These are phyloP conservation scores for Kwoniella dendrophila DNA, from an alignment of 768 basidiomycete species.

Conservation along the genomic window DNA sequence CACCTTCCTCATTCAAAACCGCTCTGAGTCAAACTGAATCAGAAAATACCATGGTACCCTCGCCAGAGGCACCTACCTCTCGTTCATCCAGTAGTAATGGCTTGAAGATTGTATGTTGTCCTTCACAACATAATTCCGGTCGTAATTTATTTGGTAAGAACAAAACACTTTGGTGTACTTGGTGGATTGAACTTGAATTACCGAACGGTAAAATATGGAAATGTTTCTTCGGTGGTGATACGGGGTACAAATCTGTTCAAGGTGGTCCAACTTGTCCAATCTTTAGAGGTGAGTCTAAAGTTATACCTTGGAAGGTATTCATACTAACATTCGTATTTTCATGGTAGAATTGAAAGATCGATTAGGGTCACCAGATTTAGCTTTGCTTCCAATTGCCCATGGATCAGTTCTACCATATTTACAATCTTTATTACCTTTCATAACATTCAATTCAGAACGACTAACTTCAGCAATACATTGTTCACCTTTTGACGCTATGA, in stretches of 20 bases:
- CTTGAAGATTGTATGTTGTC: neutral
- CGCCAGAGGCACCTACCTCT: neutral
- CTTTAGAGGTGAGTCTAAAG: neutral
- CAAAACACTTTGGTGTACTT: neutral
- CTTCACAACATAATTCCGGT: slow-evolving; percentile 13
- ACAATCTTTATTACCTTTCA: neutral
- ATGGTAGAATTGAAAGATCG: neutral
- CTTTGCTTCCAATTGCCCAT: slow-evolving; percentile 6
- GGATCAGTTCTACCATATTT: slow-evolving; percentile 5
- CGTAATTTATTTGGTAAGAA: slow-evolving; percentile 3
- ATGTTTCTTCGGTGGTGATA: slow-evolving; percentile 18
- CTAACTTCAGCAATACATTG: neutral
- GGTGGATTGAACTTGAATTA: neutral
- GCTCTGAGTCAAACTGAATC: too few relatives aligned
- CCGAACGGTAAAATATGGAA: neutral
- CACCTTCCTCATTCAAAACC: too few relatives aligned
- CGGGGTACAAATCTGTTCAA: neutral
- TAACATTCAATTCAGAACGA: neutral
- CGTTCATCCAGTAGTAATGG: too few relatives aligned
- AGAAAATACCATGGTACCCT: neutral
- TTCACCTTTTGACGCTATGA: slow-evolving; percentile 6
- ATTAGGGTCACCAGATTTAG: slow-evolving; percentile 13
- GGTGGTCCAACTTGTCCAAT: neutral
- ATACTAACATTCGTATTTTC: neutral
- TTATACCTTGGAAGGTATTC: neutral